Evolutionary conservation across 1,139 yeast species (phyloP).

Genomic region (Yamadazyma atmosphaerica): DNA sequence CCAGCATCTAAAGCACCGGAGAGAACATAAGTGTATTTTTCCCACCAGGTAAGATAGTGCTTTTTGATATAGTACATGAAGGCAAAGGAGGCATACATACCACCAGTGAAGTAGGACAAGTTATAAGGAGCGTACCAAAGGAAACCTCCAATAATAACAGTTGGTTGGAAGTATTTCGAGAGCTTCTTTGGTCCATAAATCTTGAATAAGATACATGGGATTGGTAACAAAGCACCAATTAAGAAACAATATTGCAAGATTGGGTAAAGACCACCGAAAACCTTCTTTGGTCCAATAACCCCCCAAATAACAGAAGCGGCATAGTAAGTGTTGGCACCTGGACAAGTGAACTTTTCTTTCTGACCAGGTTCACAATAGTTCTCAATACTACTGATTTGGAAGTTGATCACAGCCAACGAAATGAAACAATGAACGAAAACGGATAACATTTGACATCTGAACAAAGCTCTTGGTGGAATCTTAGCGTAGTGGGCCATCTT

Average conservation of each 20-base stretch:
- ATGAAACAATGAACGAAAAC: conserved; percentile 40
- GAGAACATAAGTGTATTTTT: conserved; percentile 62
- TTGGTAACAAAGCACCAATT: conserved; percentile 49
- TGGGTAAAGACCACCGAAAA: conserved; percentile 51
- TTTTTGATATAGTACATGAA: conserved; percentile 55
- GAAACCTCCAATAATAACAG: conserved; percentile 40
- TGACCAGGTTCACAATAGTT: conserved; percentile 47
- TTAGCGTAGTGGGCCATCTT: conserved; percentile 62
- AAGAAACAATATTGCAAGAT: conserved; percentile 49
- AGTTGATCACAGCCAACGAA: conserved; percentile 52
- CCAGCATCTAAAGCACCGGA: conserved; percentile 62
- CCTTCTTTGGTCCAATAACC: conserved; percentile 58
- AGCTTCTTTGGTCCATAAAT: conserved; percentile 26
- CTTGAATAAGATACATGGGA: conserved; percentile 40
- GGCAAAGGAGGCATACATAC: conserved; percentile 43
- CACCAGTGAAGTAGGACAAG: conserved; percentile 52
- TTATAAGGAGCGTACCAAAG: conserved; percentile 55
- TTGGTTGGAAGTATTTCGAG: conserved; percentile 40
- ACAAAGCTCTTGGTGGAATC: conserved; percentile 59
- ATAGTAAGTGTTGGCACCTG: conserved; percentile 45
- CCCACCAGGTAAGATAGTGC: conserved; percentile 58
- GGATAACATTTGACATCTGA: conserved; percentile 56
- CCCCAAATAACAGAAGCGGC: conserved; percentile 59
- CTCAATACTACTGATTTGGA: conserved; percentile 37
- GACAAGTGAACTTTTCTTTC: conserved; percentile 47